Evolutionary conservation across 306 rosid genomes (phyloP), one percentile per base, ranked within the genome.

Genomic region (Rubus parviflorus): DNA sequence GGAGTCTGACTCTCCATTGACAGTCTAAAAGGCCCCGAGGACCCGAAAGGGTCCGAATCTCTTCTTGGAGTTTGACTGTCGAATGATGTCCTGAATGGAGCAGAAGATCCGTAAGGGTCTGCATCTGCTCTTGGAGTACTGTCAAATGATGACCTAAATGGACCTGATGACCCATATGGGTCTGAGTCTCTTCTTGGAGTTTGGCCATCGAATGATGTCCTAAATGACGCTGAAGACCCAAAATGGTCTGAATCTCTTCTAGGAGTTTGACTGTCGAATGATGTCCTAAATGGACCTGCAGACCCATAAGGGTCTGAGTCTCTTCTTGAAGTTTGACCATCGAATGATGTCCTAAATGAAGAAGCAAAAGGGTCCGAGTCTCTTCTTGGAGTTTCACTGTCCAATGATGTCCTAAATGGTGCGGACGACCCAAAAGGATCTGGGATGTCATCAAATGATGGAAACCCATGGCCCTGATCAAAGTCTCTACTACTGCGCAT

Each of bases 371-470:
- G 91, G 79, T 91, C 96, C 1, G 95, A 84, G 71, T 80, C 89
- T 85, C 74, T 85, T 79, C 85, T 88, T 2, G 97, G 92, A 63
- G 94, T 91, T 85, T 93, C 92, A 86, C 78, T 79, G 37, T 93
- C 98, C 22, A 92, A 77, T 71, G 94, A 89, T 17, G 93, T 79
- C 83, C 78, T 88, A 82, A 87, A 96, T 9, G 97, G 94, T 68
- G 86, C 97, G 3, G 89, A 68, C 13, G 98, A 82, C 68, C 97
- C 99, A 73, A 96, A 96, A 65, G 96, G 94, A 75, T 88, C 98
- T 2, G 99, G 83, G 76, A 74, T 74, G 58, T 96, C 98, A 58
- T 96, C 99, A 38, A 96, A 93, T 15, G 97, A 79, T 78, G 97
- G 89, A 81, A 90, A 88, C 40, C 92, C 89, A 78, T 81, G 89